Conservation (phyloP, 1,284 basidiomycete genomes). For the Cryptococcus hybrid region DNA sequence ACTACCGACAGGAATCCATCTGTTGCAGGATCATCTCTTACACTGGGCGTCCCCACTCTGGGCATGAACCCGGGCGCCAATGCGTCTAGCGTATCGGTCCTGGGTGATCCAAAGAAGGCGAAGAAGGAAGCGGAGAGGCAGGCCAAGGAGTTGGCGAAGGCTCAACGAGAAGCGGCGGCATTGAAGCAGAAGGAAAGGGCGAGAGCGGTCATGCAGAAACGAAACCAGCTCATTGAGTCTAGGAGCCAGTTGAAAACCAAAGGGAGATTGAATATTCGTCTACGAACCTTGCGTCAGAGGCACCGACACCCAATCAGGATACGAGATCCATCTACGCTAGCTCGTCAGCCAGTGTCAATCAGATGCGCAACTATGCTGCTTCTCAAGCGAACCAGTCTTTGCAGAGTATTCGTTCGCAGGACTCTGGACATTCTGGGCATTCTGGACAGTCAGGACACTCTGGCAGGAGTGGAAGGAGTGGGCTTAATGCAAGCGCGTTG, state of each 20-base stretch:
- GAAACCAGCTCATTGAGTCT: constrained; percentile 67
- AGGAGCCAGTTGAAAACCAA: constrained; percentile 40
- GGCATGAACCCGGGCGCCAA: background rate
- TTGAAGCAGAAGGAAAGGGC: constrained; percentile 72
- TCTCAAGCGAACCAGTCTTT: constrained; percentile 11
- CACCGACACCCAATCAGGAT: background rate
- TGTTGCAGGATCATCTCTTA: constrained; percentile 43
- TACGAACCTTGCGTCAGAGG: constrained; percentile 1
- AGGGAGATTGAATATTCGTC: constrained; percentile 29
- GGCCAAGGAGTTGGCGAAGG: constrained; percentile 81
- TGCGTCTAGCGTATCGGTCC: background rate
- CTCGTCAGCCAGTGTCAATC: background rate
- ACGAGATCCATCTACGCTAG: background rate
- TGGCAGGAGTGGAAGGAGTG: background rate
- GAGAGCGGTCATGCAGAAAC: constrained; percentile 92
- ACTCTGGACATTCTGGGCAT: constrained; percentile 12
- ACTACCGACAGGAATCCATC: constrained; percentile 60
- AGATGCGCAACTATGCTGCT: constrained; percentile 4
- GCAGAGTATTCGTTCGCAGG: constrained; percentile 16
- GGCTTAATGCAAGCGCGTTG: constrained; percentile 16
- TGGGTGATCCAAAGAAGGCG: constrained; percentile 70
- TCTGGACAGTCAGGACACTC: constrained; percentile 11
- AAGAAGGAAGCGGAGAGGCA: constrained; percentile 87
- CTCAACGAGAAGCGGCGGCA: constrained; percentile 74
- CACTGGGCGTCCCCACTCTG: background rate